Conservation (phyloP, 768 basidiomycete species). For the Amanita pallidorosea region DNA sequence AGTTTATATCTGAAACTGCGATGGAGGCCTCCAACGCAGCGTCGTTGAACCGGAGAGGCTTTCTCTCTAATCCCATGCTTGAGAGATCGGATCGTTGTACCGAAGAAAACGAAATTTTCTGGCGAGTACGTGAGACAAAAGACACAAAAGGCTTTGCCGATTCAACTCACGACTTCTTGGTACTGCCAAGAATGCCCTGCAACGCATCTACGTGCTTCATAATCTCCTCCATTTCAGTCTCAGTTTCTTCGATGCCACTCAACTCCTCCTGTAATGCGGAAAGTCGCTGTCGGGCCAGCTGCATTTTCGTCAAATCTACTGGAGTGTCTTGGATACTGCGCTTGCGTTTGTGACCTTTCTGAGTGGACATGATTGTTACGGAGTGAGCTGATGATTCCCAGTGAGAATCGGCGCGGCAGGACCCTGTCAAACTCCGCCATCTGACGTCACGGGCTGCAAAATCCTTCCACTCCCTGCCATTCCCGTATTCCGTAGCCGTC, state of each 20-base stretch:
- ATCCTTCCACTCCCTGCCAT: too few species aligned
- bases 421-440: too few species aligned
- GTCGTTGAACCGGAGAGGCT: not conserved
- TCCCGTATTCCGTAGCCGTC: too few species aligned
- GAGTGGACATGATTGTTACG: conserved; percentile 20
- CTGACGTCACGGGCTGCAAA: too few species aligned
- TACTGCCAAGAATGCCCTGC: conserved; percentile 1
- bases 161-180: conserved; percentile 3
- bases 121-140: not conserved
- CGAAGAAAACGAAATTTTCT: conserved; percentile 4
- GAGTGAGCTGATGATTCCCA: too few species aligned
- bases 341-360: not conserved
- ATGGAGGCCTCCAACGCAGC: not conserved
- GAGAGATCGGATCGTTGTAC: conserved; percentile 1
- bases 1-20: not conserved
- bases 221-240: conserved; percentile 1
- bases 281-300: conserved; percentile 1
- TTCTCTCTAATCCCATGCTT: not conserved
- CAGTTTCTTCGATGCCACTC: conserved; percentile 2
- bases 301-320: conserved; percentile 1
- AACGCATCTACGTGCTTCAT: not conserved
- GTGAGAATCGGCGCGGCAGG: too few species aligned
- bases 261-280: conserved; percentile 3
- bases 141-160: not conserved
- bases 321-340: conserved; percentile 3